Percentiles rank a stretch among this genome's conserved stretches.
Evolutionary conservation across 495 filamentous ascomycete species (phyloP).

Genomic region (Penicillium canescens): DNA sequence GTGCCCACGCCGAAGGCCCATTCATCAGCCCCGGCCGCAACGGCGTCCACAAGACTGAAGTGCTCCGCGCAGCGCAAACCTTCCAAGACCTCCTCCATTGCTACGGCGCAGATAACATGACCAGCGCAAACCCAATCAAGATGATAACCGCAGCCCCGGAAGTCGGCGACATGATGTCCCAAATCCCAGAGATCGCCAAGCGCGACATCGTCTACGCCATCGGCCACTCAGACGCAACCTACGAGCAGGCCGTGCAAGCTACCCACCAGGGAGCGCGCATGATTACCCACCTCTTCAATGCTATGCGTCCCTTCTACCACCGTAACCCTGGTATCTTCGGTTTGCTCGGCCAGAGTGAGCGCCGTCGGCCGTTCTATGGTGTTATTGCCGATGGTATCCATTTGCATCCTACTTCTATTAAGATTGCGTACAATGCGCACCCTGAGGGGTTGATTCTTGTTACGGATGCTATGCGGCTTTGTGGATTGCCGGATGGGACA

Average conservation of each 20-base stretch:
- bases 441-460: conserved; percentile 58
- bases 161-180: conserved; percentile 58
- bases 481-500: conserved; percentile 70
- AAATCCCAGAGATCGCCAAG: conserved; percentile 60
- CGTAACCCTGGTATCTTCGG: conserved; percentile 85
- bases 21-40: conserved; percentile 73
- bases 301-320: conserved; percentile 83
- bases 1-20: conserved; percentile 83
- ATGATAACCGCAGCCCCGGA: conserved; percentile 85
- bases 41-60: conserved; percentile 68
- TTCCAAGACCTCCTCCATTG: conserved; percentile 61
- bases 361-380: conserved; percentile 55
- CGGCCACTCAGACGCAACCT: conserved; percentile 81
- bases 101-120: conserved; percentile 68
- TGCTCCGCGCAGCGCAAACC: conserved; percentile 54
- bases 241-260: conserved; percentile 67
- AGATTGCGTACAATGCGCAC: conserved; percentile 59
- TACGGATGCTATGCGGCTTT: conserved; percentile 62
- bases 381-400: conserved; percentile 66
- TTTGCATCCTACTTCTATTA: conserved; percentile 59
- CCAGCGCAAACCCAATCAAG: conserved; percentile 49
- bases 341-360: conserved; percentile 56
- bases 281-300: conserved; percentile 91
- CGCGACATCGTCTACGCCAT: conserved; percentile 70
- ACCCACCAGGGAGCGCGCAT: conserved; percentile 72